A percentile compares a stretch with the other conserved stretches of the same genome.
These are phyloP conservation scores for Paraphoma sp. DNA, from an alignment of 2,329 filamentous ascomycete species.

Conservation along the genomic window DNA sequence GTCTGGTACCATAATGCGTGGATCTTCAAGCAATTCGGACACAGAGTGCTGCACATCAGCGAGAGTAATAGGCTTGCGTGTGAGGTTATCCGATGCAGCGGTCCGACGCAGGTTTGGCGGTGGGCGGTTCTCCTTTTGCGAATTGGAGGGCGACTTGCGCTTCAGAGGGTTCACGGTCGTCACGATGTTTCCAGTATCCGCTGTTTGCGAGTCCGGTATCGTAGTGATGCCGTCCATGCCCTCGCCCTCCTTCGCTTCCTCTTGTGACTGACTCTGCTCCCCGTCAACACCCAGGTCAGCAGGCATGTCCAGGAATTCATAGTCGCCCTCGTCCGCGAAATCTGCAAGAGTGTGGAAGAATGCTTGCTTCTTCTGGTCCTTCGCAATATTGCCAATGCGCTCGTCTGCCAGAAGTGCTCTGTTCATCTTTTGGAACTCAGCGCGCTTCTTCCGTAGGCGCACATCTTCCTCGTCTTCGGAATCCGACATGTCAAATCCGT, in stretches of 20 bases:
- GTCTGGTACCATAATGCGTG: constrained; percentile 61
- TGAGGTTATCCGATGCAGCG: constrained; percentile 59
- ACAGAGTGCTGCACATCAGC: constrained; percentile 84
- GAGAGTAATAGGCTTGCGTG: constrained; percentile 72
- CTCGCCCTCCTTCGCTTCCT: constrained; percentile 13
- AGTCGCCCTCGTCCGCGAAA: constrained; percentile 71
- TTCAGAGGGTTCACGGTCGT: constrained; percentile 39
- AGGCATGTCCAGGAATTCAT: constrained; percentile 72
- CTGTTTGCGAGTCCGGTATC: constrained; percentile 51
- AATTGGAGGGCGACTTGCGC: constrained; percentile 51
- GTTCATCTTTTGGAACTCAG: constrained; percentile 90
- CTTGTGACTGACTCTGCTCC: constrained; percentile 38
- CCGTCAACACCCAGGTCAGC: constrained; percentile 33
- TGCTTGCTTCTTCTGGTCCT: constrained; percentile 86
- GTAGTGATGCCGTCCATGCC: constrained; percentile 23
- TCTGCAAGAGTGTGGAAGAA: constrained; percentile 93
- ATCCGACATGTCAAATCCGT: constrained; percentile 79
- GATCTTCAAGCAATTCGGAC: constrained; percentile 79
- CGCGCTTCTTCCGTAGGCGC: constrained; percentile 78
- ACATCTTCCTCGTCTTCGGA: constrained; percentile 87
- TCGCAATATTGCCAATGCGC: constrained; percentile 86
- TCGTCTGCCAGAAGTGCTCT: constrained; percentile 88
- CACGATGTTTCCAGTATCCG: constrained; percentile 5
- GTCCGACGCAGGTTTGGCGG: constrained; percentile 69
- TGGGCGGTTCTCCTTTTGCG: constrained; percentile 52